These are phyloP conservation scores for Globisporangium takayamanum DNA, from an alignment of 352 stramenopile genomes.

Conservation along the genomic window DNA sequence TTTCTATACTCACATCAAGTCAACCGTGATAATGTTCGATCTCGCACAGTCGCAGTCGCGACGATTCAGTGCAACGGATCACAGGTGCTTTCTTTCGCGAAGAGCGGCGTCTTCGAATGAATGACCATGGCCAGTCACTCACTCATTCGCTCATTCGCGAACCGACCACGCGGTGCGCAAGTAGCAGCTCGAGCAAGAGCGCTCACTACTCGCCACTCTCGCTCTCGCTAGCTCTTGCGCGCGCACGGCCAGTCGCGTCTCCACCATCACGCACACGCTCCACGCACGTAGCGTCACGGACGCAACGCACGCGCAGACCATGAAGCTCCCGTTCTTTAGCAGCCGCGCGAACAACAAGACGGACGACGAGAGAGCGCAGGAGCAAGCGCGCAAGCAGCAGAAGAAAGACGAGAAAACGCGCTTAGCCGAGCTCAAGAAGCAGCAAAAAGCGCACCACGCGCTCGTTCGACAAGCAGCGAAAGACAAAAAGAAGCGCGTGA, in stretches of 20 bases:
- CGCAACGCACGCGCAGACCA: not conserved
- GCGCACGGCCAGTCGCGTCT: not conserved
- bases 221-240: not conserved
- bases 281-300: not conserved
- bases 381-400: slow-evolving; percentile 8
- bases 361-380: slow-evolving; percentile 2
- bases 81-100: too few species aligned
- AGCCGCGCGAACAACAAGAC: slow-evolving; percentile 6
- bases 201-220: not conserved
- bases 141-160: not conserved
- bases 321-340: slow-evolving; percentile 11
- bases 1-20: too few species aligned
- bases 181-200: not conserved
- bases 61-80: too few species aligned
- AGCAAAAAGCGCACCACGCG: slow-evolving; percentile 14
- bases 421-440: slow-evolving; percentile 14
- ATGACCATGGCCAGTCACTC: too few species aligned
- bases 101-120: too few species aligned
- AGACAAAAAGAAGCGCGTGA: slow-evolving; percentile 10
- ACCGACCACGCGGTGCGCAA: not conserved
- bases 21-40: too few species aligned
- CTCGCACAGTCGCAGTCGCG: too few species aligned
- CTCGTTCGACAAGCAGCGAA: slow-evolving; percentile 3
- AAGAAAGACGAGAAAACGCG: slow-evolving; percentile 15
- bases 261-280: not conserved